Evolutionary conservation across 495 filamentous ascomycete genomes (phyloP).

Genomic region (Lasiosphaeria hispida): DNA sequence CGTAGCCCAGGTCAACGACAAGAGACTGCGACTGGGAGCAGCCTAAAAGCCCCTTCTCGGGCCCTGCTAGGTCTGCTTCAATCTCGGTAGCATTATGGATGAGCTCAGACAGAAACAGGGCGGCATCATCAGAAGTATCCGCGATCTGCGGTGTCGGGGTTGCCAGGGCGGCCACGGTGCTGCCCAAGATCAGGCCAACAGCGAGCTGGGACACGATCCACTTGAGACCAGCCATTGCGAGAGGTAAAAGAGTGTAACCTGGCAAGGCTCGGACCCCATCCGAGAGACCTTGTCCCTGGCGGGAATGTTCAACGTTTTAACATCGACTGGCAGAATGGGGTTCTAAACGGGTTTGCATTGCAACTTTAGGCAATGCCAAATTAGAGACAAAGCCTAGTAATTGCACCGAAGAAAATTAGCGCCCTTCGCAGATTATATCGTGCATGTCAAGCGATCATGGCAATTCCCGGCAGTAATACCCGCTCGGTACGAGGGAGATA

Average conservation of each 20-base stretch:
- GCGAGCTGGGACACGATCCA: constrained; percentile 1
- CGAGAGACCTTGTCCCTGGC: background rate
- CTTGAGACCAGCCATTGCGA: constrained; percentile 10
- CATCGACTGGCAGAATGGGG: no score
- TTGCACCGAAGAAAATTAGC: background rate
- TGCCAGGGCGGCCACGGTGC: constrained; percentile 3
- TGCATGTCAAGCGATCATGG: no score
- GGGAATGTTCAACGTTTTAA: background rate
- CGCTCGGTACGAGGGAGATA: no score
- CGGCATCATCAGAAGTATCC: constrained; percentile 14
- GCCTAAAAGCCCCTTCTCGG: constrained; percentile 11
- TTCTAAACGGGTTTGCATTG: no score
- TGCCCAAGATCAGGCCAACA: constrained; percentile 13
- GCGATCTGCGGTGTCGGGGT: background rate
- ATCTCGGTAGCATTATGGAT: constrained; percentile 20
- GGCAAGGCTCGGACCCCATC: no score
- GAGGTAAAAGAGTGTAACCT: background rate
- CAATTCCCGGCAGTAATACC: background rate
- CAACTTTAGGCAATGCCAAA: no score
- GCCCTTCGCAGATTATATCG: background rate
- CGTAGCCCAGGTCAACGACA: constrained; percentile 39
- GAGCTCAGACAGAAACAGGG: constrained; percentile 23
- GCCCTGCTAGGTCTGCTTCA: constrained; percentile 5
- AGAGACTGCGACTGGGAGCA: constrained; percentile 16
- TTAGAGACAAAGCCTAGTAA: background rate